These are phyloP conservation scores for Cryphonectria japonica DNA, from an alignment of 2,329 filamentous ascomycete species.

Conservation along the genomic window DNA sequence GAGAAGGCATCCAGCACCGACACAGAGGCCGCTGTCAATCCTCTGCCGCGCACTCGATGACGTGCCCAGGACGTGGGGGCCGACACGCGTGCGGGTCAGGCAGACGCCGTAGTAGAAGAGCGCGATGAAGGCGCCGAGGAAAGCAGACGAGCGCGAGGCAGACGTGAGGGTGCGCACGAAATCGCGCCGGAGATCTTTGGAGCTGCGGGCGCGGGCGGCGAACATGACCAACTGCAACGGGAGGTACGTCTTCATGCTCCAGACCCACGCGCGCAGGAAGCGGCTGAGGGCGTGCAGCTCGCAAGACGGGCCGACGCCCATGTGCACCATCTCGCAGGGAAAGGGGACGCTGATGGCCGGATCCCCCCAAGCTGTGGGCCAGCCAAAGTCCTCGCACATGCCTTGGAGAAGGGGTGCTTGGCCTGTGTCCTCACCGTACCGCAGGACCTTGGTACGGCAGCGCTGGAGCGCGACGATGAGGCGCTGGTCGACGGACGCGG, in stretches of 20 bases:
- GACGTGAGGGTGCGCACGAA: constrained; percentile 57
- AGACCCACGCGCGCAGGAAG: constrained; percentile 70
- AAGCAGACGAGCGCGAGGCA: constrained; percentile 72
- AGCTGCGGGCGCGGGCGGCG: constrained; percentile 59
- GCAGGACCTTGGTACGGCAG: constrained; percentile 63
- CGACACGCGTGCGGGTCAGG: constrained; percentile 72
- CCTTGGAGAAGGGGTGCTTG: constrained; percentile 68
- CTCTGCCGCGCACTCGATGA: constrained; percentile 51
- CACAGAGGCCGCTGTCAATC: constrained; percentile 68
- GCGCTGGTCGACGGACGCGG: constrained; percentile 74
- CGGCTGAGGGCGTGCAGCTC: constrained; percentile 73
- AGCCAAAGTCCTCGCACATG: constrained; percentile 73
- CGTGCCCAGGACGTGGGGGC: constrained; percentile 67
- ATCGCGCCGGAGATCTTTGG: constrained; percentile 41
- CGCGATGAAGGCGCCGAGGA: constrained; percentile 76
- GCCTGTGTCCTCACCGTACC: constrained; percentile 75
- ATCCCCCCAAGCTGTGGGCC: constrained; percentile 74
- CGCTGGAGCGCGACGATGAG: constrained; percentile 75
- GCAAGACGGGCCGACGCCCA: constrained; percentile 73
- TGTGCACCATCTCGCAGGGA: constrained; percentile 83
- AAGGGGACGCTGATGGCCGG: constrained; percentile 71
- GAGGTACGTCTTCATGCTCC: constrained; percentile 76
- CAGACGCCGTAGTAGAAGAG: constrained; percentile 88
- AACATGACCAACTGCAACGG: constrained; percentile 66
- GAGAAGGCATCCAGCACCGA: constrained; percentile 71